Evolutionary conservation across 352 stramenopile genomes (phyloP).

Genomic region (Phytophthora megakarya): DNA sequence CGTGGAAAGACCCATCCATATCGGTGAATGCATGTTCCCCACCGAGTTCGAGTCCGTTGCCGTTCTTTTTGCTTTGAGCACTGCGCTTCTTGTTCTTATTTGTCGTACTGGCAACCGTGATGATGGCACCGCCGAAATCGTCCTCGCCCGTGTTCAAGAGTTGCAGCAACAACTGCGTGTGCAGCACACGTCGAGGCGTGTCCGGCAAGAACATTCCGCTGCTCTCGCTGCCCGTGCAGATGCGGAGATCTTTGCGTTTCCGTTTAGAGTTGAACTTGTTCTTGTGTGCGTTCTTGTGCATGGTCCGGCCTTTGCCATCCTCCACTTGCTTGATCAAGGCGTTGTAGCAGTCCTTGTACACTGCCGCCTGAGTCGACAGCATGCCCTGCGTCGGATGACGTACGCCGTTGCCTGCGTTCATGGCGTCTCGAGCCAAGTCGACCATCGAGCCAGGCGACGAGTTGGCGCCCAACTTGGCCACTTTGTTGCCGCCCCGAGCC

Average conservation of each 20-base stretch:
- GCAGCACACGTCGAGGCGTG: conserved; percentile 70
- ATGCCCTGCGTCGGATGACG: conserved; percentile 50
- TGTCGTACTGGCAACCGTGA: conserved; percentile 34
- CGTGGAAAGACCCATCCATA: conserved; percentile 70
- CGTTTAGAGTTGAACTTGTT: conserved; percentile 75
- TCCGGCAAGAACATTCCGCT: conserved; percentile 80
- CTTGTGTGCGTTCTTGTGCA: conserved; percentile 42
- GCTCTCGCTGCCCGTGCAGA: conserved; percentile 64
- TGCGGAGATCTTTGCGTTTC: conserved; percentile 85
- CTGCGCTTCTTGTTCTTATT: conserved; percentile 75
- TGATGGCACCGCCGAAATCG: conserved; percentile 26
- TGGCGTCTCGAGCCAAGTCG: conserved; percentile 35
- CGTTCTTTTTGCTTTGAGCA: conserved; percentile 33
- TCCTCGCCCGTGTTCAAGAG: conserved; percentile 68
- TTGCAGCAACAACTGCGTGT: conserved; percentile 83
- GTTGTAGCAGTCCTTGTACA: conserved; percentile 83
- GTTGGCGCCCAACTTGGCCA: conserved; percentile 39
- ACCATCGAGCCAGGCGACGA: conserved; percentile 36
- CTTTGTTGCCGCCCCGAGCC: conserved; percentile 23
- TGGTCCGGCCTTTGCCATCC: conserved; percentile 19
- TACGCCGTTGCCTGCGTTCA: conserved; percentile 39
- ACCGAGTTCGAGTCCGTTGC: not conserved
- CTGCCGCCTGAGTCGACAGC: conserved; percentile 60
- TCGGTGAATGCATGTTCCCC: conserved; percentile 49
- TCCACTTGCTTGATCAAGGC: conserved; percentile 69